phyloP scores from a whole-genome alignment of 2,329 filamentous ascomycete genomes.

The Shiraia bambusicola region DNA sequence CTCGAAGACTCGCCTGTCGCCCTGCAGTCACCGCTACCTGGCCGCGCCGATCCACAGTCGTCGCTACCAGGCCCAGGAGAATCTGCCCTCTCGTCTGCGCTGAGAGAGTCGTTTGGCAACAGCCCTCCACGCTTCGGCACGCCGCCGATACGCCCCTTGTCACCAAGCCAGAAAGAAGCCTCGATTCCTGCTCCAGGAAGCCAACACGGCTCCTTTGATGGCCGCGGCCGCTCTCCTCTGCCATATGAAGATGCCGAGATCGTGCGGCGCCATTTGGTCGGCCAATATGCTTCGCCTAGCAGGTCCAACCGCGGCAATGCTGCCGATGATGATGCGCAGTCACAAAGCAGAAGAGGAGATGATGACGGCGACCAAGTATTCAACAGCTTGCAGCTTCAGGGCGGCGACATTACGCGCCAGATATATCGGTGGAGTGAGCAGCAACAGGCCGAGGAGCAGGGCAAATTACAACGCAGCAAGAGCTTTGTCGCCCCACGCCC shows the following conservation, averaged over 20 bases:
- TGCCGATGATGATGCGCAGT: slow-evolving; percentile 29
- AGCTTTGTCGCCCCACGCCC: slow-evolving; percentile 81
- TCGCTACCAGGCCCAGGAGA: slow-evolving; percentile 75
- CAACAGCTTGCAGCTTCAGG: slow-evolving; percentile 88
- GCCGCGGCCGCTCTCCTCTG: slow-evolving; percentile 57
- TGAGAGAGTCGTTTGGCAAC: slow-evolving; percentile 71
- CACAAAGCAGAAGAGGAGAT: slow-evolving; percentile 48
- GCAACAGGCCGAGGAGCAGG: slow-evolving; percentile 66
- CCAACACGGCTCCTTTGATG: slow-evolving; percentile 85
- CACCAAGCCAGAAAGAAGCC: slow-evolving; percentile 53
- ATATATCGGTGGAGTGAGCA: slow-evolving; percentile 98
- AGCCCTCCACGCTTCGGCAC: slow-evolving; percentile 69
- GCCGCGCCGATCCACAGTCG: slow-evolving; percentile 56
- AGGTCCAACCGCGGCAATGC: slow-evolving; percentile 30
- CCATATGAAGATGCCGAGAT: slow-evolving; percentile 89
- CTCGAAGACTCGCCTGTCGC: slow-evolving; percentile 42
- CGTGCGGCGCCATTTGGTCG: slow-evolving; percentile 82
- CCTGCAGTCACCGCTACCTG: slow-evolving; percentile 64
- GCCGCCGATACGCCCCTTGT: slow-evolving; percentile 56
- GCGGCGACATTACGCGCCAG: slow-evolving; percentile 89
- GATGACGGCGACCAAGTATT: slow-evolving; percentile 68
- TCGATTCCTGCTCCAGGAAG: slow-evolving; percentile 60
- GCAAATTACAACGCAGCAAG: slow-evolving; percentile 73
- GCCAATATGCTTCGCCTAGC: slow-evolving; percentile 42
- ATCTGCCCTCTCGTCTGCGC: slow-evolving; percentile 84